Percentiles rank a stretch among this genome's conserved stretches.
These are phyloP conservation scores for Eucalyptus cladocalyx DNA, from an alignment of 345 rosid genomes.

Conservation along the genomic window DNA sequence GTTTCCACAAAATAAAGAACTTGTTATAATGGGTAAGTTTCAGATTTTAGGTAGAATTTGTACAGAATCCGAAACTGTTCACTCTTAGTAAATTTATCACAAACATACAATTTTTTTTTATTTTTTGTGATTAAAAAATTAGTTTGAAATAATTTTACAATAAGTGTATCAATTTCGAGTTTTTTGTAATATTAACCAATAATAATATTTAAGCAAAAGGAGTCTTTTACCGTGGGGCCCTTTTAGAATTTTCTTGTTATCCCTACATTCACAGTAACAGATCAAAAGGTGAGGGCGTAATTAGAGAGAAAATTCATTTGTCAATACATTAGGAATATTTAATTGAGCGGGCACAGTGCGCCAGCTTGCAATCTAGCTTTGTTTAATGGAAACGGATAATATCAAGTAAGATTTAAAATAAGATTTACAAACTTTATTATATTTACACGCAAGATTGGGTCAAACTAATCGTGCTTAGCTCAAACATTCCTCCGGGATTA, in stretches of 20 bases:
- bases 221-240: background rate
- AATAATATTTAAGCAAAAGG: background rate
- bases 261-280: background rate
- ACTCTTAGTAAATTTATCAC: too few species aligned
- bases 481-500: fast-evolving
- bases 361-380: background rate
- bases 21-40: fast-evolving
- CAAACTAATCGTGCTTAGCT: background rate
- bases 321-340: background rate
- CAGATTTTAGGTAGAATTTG: too few species aligned
- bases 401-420: background rate
- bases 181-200: too few species aligned
- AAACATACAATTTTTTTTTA: too few species aligned
- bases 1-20: too few species aligned
- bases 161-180: fast-evolving
- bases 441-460: background rate
- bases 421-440: background rate
- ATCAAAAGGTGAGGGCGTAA: background rate
- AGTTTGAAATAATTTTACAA: too few species aligned
- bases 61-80: fast-evolving
- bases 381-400: background rate
- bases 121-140: too few species aligned
- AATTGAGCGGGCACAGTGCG: background rate
- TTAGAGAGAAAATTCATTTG: background rate
- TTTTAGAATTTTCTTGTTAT: background rate